Evolutionary conservation across 306 rosid genomes (phyloP).

Genomic region (Sphenostylis stenocarpa): DNA sequence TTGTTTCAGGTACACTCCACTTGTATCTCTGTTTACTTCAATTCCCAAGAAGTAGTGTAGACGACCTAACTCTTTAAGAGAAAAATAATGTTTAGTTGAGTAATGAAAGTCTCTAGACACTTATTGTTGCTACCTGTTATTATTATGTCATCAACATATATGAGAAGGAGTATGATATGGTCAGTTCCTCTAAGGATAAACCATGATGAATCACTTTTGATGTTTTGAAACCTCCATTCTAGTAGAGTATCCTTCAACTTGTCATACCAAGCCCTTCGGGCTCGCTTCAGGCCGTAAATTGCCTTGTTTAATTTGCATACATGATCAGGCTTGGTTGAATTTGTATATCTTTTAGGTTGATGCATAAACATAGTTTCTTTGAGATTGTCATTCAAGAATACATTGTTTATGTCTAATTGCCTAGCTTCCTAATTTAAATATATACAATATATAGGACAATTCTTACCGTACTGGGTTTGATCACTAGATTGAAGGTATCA

Average conservation of each 20-base stretch:
- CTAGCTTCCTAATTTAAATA: background rate
- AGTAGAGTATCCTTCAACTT: background rate
- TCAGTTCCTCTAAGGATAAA: background rate
- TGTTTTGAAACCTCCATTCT: background rate
- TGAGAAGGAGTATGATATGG: background rate
- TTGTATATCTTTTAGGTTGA: background rate
- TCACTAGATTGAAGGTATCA: too few relatives aligned
- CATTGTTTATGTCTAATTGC: too few relatives aligned
- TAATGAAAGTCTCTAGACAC: background rate
- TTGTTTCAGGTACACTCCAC: too few relatives aligned
- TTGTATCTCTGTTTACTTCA: background rate
- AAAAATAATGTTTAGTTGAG: background rate
- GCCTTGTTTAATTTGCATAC: too few relatives aligned
- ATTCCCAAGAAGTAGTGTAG: background rate
- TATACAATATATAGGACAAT: background rate
- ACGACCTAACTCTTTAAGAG: background rate
- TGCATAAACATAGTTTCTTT: background rate
- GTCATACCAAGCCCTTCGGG: too few relatives aligned
- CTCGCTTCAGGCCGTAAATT: too few relatives aligned
- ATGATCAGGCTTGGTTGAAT: background rate
- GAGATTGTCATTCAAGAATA: too few relatives aligned
- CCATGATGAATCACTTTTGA: background rate
- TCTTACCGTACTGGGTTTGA: too few relatives aligned
- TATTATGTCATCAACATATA: background rate
- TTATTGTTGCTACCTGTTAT: background rate